Conservation (phyloP, 306 rosid genomes). For the Ammopiptanthus mongolicus region DNA sequence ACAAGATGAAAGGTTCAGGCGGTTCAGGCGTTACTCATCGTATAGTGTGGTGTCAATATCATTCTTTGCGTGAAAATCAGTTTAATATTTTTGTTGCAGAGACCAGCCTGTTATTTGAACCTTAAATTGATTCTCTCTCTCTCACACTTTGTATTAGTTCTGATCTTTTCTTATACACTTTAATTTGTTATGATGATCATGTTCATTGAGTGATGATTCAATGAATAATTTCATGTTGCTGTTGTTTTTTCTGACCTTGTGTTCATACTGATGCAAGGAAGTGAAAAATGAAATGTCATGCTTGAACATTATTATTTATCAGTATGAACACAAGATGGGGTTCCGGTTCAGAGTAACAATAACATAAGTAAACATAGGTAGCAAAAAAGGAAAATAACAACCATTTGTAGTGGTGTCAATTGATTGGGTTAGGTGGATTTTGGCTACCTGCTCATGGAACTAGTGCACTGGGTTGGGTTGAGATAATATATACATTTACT, state of each 20-base stretch:
- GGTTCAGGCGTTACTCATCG: not conserved
- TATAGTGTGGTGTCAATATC: constrained; percentile 13
- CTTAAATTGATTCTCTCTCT: not conserved
- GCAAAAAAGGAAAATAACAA: no score
- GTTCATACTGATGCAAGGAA: not conserved
- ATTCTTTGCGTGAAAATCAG: constrained; percentile 15
- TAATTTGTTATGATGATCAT: constrained; percentile 9
- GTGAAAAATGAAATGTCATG: not conserved
- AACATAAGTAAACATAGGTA: no score
- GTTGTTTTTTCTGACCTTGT: not conserved
- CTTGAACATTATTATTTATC: no score
- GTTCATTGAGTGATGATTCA: not conserved
- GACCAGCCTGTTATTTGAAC: constrained; percentile 16
- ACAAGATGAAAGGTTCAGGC: not conserved
- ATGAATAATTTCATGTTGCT: not conserved
- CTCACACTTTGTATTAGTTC: not conserved
- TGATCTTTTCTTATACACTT: not conserved
- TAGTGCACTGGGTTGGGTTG: no score
- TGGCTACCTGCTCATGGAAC: no score
- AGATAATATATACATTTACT: no score
- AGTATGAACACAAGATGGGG: no score
- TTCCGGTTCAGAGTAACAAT: no score
- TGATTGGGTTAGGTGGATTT: no score
- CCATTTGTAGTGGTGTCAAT: no score
- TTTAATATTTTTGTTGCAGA: constrained; percentile 3